A percentile compares a stretch with the other conserved stretches of the same genome.
These are phyloP conservation scores for Aspergillus persii DNA, from an alignment of 2,329 filamentous ascomycete species.

Conservation along the genomic window DNA sequence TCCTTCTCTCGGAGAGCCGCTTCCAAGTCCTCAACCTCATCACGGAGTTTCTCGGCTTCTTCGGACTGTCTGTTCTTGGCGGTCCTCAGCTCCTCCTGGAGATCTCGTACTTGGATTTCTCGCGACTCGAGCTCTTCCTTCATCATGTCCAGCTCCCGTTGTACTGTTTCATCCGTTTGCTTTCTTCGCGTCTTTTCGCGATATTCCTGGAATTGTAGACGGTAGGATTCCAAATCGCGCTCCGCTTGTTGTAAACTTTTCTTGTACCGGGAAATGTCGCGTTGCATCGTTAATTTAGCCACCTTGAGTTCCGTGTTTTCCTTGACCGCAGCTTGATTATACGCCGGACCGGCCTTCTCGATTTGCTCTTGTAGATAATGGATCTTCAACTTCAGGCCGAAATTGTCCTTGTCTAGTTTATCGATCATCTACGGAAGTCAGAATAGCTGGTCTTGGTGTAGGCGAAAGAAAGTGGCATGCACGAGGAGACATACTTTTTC, in stretches of 20 bases:
- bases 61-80: conserved; percentile 56
- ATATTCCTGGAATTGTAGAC: conserved; percentile 75
- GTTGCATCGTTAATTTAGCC: conserved; percentile 83
- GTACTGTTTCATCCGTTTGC: conserved; percentile 68
- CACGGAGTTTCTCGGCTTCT: conserved; percentile 65
- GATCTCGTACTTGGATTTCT: conserved; percentile 41
- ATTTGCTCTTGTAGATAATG: conserved; percentile 93
- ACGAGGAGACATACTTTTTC: conserved; percentile 65
- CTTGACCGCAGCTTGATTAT: conserved; percentile 82
- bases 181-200: conserved; percentile 77
- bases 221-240: conserved; percentile 79
- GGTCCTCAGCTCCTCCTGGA: conserved; percentile 55
- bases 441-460: background rate
- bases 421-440: conserved; percentile 64
- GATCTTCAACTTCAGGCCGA: conserved; percentile 93
- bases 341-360: conserved; percentile 81
- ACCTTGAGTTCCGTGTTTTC: conserved; percentile 98
- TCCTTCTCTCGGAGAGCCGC: conserved; percentile 74
- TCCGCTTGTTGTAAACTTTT: conserved; percentile 82
- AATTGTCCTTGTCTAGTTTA: conserved; percentile 97
- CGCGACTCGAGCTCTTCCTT: conserved; percentile 51
- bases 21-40: conserved; percentile 74
- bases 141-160: conserved; percentile 56
- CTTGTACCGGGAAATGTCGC: conserved; percentile 80
- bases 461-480: background rate